A percentile compares a stretch with the other conserved stretches of the same genome.
These are phyloP conservation scores for Papiliotrema nemorosa DNA, from an alignment of 1,284 basidiomycete species.

Conservation along the genomic window DNA sequence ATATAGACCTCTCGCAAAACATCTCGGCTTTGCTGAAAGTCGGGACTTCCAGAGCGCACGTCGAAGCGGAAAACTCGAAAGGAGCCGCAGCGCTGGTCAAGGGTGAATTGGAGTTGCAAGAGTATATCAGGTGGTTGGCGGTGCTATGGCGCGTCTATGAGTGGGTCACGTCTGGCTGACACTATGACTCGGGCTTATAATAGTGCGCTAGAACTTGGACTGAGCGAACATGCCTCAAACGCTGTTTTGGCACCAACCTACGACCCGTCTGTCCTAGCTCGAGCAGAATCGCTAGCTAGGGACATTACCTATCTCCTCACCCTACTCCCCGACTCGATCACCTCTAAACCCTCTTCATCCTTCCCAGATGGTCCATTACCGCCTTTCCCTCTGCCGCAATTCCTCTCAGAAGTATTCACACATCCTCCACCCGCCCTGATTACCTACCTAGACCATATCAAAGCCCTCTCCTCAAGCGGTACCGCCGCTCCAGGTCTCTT, in stretches of 20 bases:
- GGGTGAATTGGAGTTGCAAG: constrained; percentile 61
- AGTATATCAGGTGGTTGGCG: constrained; percentile 68
- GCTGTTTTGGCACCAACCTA: constrained; percentile 64
- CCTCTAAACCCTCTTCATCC: constrained; percentile 46
- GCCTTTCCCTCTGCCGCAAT: constrained; percentile 53
- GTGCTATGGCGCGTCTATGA: constrained; percentile 75
- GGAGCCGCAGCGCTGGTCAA: constrained; percentile 61
- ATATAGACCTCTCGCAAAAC: constrained; percentile 44
- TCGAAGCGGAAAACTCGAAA: constrained; percentile 59
- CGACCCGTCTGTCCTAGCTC: constrained; percentile 65
- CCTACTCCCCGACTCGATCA: constrained; percentile 27
- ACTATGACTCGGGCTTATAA: background rate
- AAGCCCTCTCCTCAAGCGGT: constrained; percentile 54
- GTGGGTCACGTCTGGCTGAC: constrained; percentile 53
- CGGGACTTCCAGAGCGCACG: constrained; percentile 62
- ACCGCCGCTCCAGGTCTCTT: constrained; percentile 60
- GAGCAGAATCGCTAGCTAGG: constrained; percentile 58
- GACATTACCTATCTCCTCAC: constrained; percentile 66
- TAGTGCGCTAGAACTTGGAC: constrained; percentile 62
- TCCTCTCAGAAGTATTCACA: constrained; percentile 42
- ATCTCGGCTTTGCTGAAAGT: constrained; percentile 54
- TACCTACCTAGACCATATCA: constrained; percentile 56
- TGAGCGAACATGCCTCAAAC: constrained; percentile 63
- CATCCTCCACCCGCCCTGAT: constrained; percentile 56
- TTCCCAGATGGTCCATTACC: constrained; percentile 54